Base-by-base conservation (phyloP, 1,284 basidiomycete genomes). In the Trametes versicolor region DNA sequence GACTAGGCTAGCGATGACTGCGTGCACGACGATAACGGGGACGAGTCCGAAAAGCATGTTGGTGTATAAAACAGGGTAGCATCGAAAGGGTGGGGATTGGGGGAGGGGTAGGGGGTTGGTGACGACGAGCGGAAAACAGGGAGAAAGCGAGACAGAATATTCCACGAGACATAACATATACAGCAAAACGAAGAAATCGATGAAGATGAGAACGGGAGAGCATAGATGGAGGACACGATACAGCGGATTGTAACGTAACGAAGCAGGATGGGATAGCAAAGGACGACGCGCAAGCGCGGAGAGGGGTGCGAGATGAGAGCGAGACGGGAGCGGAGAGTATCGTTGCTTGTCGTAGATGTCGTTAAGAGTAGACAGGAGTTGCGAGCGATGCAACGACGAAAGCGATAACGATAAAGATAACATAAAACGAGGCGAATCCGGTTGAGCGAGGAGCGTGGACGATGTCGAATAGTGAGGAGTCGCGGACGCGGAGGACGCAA, bases 281-380 rank as follows among this genome's bases (percentile, higher is more conserved):
- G 29, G n/a, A 15, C 19, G 15, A 12, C 45, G 8, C 23, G 45
- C 43, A 45, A 8, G 43, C 43, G 49, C 29, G 27, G 27, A 13
- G 5, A 15, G 25, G 19, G 29, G 15, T 13, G 49, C 8, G 25
- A 17, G 10, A 13, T 10, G 21, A n/a, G 6, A 21, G 34, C 36
- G 34, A 34, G 34, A 54, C 21, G 37, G 10, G 23, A 19, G 15
- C 21, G 37, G 25, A n/a, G 53, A 39, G 39, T 58, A 53, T 34
- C 45, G 57, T 58, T 47, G 41, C 3, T 36, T 50, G 56, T 62
- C 68, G 63, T 69, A 64, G 37, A 51, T 66, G 62, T 69, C 68
- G 65, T 69, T 60, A 62, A 25, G 47, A 48, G 25, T 48, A 48
- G 25, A 7, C n/a, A 23, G 21, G 23, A 25, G 48, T 53, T 59